phyloP scores from a whole-genome alignment of 2,329 filamentous ascomycete genomes.

The Calonectria multiphialidica region DNA sequence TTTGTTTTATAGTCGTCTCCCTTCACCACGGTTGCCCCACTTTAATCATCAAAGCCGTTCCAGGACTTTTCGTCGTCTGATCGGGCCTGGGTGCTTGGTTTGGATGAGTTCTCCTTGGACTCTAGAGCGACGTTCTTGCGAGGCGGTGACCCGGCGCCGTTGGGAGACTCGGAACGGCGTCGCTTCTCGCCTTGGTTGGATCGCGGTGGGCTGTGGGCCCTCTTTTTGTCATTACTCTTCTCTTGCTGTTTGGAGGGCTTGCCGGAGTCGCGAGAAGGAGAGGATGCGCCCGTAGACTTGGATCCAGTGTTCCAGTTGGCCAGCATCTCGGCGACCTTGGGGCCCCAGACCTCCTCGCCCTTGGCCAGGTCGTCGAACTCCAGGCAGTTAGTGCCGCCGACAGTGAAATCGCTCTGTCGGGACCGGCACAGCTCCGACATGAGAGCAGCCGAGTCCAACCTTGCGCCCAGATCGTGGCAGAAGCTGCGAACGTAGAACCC shows the following conservation, averaged over 20 bases:
- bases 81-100: conserved; percentile 28
- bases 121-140: conserved; percentile 46
- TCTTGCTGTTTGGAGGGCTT: conserved; percentile 40
- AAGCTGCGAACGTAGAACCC: conserved; percentile 97
- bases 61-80: conserved; percentile 57
- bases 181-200: conserved; percentile 45
- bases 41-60: conserved; percentile 56
- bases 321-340: conserved; percentile 70
- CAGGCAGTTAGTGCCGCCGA: conserved; percentile 78
- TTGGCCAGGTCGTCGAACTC: conserved; percentile 82
- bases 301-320: conserved; percentile 56
- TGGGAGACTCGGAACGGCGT: conserved; percentile 43
- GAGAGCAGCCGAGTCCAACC: conserved; percentile 82
- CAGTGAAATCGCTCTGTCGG: conserved; percentile 83
- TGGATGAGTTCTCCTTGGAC: conserved; percentile 29
- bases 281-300: conserved; percentile 31
- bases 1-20: background rate
- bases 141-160: conserved; percentile 37
- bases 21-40: background rate
- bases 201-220: conserved; percentile 13
- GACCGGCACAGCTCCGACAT: conserved; percentile 89
- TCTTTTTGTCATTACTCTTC: conserved; percentile 26
- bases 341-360: conserved; percentile 86
- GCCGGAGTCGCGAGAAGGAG: conserved; percentile 33
- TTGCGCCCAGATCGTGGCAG: conserved; percentile 89